Evolutionary conservation across 768 basidiomycete genomes (phyloP), one percentile per base, ranked within the genome.

Genomic region (Phanerochaete sordida): DNA sequence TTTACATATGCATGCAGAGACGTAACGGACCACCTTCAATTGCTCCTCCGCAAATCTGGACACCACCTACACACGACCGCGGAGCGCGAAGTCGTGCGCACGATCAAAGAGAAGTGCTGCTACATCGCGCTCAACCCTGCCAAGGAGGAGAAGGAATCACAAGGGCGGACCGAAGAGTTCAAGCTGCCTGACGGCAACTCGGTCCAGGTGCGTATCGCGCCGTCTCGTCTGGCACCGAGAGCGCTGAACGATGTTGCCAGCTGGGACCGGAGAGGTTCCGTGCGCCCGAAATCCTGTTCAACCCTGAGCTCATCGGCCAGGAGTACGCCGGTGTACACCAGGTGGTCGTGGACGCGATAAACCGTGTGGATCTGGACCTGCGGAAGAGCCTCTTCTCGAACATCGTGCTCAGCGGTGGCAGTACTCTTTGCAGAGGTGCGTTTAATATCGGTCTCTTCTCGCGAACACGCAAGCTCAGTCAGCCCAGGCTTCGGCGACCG

Each of bases 261-360:
- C 87, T 99, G 63, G 95, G 95, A 56, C 78, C 90, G 53, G 97
- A 98, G 75, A 87, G 96, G 58, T 98, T 96, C 81, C 86, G 94
- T 65, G 97, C 97, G 12, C 95, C 97, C 31, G 97, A 99, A 72
- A 93, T 98, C 59, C 76, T 99, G 54, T 99, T 99, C 79, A 96
- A 97, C 71, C 97, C 97, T 28, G 95, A 98, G 73, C 76, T 98
- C 52, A 90, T 98, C 65, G 97, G 97, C 7, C 88, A 92, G 66
- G 97, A 99, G 75, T 95, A 96, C 68, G 88, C 93, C 26, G 97
- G 97, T 55, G 94, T 98, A 12, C 97, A 98, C 73, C 95, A 99
- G 74, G 93, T 98, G 37, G 90, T 98, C 13, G 93, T 98, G n/a
- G 95, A 99, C 76, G 95, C 95, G 8, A 98, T 98, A 72, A 93